Conservation (phyloP, 495 filamentous ascomycete genomes). For the Neurospora sp. region DNA sequence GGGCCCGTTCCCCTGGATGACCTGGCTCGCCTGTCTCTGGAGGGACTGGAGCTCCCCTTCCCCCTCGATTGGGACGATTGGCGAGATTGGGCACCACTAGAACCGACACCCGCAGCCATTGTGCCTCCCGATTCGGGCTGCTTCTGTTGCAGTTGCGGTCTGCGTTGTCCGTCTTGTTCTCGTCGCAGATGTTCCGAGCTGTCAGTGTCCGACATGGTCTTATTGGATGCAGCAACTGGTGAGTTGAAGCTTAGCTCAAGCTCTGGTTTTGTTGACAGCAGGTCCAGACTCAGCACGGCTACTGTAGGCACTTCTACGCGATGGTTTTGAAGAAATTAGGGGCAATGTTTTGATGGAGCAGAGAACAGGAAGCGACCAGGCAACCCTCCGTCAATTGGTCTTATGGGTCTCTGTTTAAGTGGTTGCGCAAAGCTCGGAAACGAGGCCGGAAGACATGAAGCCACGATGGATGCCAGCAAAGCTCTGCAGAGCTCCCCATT, state of each 20-base stretch:
- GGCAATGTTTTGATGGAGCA: not conserved
- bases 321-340: not conserved
- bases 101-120: not conserved
- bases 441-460: slow-evolving; percentile 3
- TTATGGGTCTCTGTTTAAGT: not conserved
- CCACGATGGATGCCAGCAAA: not conserved
- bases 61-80: not conserved
- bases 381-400: not conserved
- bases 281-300: not conserved
- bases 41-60: not conserved
- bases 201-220: not conserved
- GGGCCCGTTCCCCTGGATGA: not conserved
- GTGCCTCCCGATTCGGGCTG: not conserved
- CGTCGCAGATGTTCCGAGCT: not conserved
- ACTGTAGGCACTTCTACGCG: not conserved
- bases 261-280: not conserved
- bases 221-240: not conserved
- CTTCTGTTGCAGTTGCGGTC: not conserved
- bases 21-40: not conserved
- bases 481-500: not conserved
- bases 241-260: not conserved
- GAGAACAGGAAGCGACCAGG: not conserved
- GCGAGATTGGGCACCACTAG: not conserved
- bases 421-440: not conserved
- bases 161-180: not conserved